These are phyloP conservation scores for Cadophora sp. DNA, from an alignment of 2,329 filamentous ascomycete genomes.

Conservation along the genomic window DNA sequence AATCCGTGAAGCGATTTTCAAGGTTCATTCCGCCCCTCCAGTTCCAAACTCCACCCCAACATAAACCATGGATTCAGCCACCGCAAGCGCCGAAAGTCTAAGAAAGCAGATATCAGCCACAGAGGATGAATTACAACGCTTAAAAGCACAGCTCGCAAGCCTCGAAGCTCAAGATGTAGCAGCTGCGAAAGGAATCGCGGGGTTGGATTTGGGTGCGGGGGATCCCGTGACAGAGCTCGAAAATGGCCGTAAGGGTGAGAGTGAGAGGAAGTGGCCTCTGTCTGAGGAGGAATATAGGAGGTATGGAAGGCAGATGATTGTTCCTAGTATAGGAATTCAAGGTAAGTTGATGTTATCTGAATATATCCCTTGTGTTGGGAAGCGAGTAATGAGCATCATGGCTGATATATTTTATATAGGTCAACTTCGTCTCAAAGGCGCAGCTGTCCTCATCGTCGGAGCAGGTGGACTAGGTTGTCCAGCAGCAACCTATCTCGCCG, in stretches of 20 bases:
- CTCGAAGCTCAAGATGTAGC: slow-evolving; percentile 32
- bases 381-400: slow-evolving; percentile 25
- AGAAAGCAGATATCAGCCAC: slow-evolving; percentile 54
- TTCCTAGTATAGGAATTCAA: slow-evolving; percentile 79
- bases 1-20: slow-evolving; percentile 22
- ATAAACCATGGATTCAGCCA: slow-evolving; percentile 47
- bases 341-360: slow-evolving; percentile 52
- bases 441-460: slow-evolving; percentile 81
- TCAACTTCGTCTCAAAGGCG: slow-evolving; percentile 74
- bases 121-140: slow-evolving; percentile 54
- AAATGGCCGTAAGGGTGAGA: background rate
- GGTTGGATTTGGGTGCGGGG: slow-evolving; percentile 6
- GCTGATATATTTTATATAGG: slow-evolving; percentile 54
- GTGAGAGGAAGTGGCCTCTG: slow-evolving; percentile 68
- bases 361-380: background rate
- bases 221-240: slow-evolving; percentile 26
- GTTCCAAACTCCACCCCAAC: slow-evolving; percentile 22
- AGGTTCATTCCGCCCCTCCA: slow-evolving; percentile 7
- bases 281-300: slow-evolving; percentile 77
- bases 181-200: background rate
- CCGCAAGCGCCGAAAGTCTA: slow-evolving; percentile 47
- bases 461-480: slow-evolving; percentile 92
- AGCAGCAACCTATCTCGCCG: slow-evolving; percentile 89
- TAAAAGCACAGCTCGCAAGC: slow-evolving; percentile 53
- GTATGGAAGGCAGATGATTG: slow-evolving; percentile 90